These are phyloP conservation scores for Tetracladium setigerum DNA, from an alignment of 495 filamentous ascomycete genomes.

Conservation along the genomic window DNA sequence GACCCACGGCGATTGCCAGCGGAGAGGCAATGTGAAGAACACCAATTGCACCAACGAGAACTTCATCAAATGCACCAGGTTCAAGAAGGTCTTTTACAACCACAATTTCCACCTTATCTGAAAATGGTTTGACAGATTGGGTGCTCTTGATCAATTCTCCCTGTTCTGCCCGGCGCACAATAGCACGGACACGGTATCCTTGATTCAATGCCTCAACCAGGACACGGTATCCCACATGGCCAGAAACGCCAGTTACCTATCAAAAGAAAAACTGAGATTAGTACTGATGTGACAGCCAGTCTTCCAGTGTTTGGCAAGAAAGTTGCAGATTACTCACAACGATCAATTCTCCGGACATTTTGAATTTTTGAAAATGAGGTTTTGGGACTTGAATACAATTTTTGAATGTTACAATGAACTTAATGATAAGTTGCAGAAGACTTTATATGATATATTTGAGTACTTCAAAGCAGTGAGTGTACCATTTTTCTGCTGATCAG, in stretches of 20 bases:
- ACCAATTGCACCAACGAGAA: slow-evolving; percentile 34
- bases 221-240: slow-evolving; percentile 13
- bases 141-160: slow-evolving; percentile 16
- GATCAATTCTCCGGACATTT: too few species aligned
- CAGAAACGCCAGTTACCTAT: slow-evolving; percentile 22
- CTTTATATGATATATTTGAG: too few species aligned
- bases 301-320: too few species aligned
- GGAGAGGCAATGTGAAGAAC: slow-evolving; percentile 44
- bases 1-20: not conserved
- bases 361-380: too few species aligned
- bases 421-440: too few species aligned
- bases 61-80: slow-evolving; percentile 34
- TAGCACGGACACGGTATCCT: slow-evolving; percentile 36
- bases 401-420: too few species aligned
- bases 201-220: slow-evolving; percentile 25
- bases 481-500: too few species aligned
- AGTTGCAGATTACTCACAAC: too few species aligned
- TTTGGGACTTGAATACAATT: too few species aligned
- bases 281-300: not conserved
- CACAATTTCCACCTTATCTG: slow-evolving; percentile 25
- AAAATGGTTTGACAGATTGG: slow-evolving; percentile 20
- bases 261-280: not conserved
- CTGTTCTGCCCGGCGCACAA: slow-evolving; percentile 30
- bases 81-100: slow-evolving; percentile 38
- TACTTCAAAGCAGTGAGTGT: too few species aligned